Evolutionary conservation across 768 basidiomycete genomes (phyloP).

Genomic region (Leccinum arenicola): DNA sequence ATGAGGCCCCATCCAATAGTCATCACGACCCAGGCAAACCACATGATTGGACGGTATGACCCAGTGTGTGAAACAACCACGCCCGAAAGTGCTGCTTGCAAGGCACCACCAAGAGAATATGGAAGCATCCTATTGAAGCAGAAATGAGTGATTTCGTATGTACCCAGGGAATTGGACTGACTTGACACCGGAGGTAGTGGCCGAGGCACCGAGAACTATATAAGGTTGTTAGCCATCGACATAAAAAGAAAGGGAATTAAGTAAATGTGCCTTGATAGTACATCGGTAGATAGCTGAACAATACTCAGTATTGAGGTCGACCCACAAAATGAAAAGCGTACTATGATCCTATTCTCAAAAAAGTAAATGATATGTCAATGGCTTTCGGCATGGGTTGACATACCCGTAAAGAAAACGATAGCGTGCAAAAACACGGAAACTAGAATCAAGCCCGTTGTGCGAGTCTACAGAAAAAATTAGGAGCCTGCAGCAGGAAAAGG

Average conservation of each 20-base stretch:
- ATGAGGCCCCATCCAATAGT: slow-evolving; percentile 36
- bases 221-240: background rate
- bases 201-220: slow-evolving; percentile 35
- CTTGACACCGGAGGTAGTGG: slow-evolving; percentile 33
- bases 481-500: background rate
- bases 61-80: slow-evolving; percentile 25
- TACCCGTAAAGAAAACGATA: slow-evolving; percentile 32
- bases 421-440: slow-evolving; percentile 35
- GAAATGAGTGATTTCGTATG: background rate
- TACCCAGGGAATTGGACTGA: slow-evolving; percentile 4
- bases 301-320: slow-evolving; percentile 3
- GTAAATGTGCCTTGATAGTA: slow-evolving; percentile 35
- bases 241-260: background rate
- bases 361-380: background rate
- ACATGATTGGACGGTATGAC: slow-evolving; percentile 33
- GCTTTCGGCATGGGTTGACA: background rate
- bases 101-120: slow-evolving; percentile 27
- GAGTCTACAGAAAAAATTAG: slow-evolving; percentile 27
- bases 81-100: slow-evolving; percentile 23
- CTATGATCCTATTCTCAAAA: slow-evolving; percentile 23
- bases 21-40: slow-evolving; percentile 30
- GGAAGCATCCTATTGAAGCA: slow-evolving; percentile 33
- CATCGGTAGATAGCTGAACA: slow-evolving; percentile 36
- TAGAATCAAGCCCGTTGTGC: slow-evolving; percentile 36
- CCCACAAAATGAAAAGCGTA: slow-evolving; percentile 7